phyloP scores from a whole-genome alignment of 2,329 filamentous ascomycete genomes.

The Blastomyces silverae region DNA sequence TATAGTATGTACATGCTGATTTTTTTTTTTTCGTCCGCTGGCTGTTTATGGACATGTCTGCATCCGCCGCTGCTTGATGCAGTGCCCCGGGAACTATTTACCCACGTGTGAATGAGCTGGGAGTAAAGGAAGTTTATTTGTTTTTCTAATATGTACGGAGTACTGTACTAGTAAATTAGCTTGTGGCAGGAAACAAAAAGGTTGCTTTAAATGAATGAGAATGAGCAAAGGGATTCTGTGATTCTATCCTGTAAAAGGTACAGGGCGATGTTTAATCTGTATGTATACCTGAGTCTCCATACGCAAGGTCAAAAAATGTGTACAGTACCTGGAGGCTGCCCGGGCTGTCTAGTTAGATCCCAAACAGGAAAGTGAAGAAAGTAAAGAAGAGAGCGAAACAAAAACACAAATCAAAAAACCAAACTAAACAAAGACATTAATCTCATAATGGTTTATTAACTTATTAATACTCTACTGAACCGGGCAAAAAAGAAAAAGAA shows the following conservation, averaged over 20 bases:
- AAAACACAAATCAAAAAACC: background rate
- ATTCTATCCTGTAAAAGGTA: background rate
- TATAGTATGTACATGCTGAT: background rate
- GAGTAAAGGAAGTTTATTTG: background rate
- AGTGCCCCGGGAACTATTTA: background rate
- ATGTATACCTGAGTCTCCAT: too few relatives aligned
- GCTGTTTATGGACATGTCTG: background rate
- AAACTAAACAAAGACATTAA: background rate
- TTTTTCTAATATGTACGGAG: too few relatives aligned
- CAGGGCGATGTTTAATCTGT: background rate
- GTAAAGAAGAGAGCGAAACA: background rate
- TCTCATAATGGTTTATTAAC: background rate
- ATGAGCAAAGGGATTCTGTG: background rate
- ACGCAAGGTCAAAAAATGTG: background rate
- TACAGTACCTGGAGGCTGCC: background rate
- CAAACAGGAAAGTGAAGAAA: background rate
- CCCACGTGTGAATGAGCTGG: background rate
- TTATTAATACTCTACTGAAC: conserved; percentile 5
- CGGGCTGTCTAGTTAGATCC: background rate
- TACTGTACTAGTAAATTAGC: too few relatives aligned
- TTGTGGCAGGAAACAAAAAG: too few relatives aligned
- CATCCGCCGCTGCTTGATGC: background rate
- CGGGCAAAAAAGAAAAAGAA: too few relatives aligned
- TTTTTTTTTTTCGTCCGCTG: background rate
- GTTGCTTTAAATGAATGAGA: background rate